phyloP scores from a whole-genome alignment of 345 rosid genomes.

The Lepidium africanum region DNA sequence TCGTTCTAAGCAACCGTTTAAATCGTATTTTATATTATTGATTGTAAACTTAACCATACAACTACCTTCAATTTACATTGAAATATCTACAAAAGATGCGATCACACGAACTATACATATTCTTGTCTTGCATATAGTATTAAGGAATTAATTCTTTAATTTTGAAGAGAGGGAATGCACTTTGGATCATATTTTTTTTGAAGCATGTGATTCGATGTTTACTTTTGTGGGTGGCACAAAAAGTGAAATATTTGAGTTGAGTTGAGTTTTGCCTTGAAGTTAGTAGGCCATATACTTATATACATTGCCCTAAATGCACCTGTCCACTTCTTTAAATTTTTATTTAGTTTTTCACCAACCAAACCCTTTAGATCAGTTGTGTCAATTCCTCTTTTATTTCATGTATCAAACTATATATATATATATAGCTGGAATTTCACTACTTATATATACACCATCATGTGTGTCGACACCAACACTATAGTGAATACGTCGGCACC shows the following conservation, averaged over 20 bases:
- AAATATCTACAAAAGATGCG: background rate
- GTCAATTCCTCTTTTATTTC: background rate
- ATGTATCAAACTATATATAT: background rate
- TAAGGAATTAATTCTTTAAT: background rate
- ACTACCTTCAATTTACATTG: background rate
- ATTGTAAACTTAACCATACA: too few relatives aligned
- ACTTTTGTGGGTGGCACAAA: slow-evolving; percentile 3
- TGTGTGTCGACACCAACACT: slow-evolving; percentile 1
- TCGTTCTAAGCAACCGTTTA: too few relatives aligned
- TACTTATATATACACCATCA: background rate
- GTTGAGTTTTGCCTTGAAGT: slow-evolving; percentile 1
- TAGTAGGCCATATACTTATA: slow-evolving; percentile 9
- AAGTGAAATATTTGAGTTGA: background rate
- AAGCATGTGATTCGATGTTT: slow-evolving; percentile 20
- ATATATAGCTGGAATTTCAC: slow-evolving; percentile 6
- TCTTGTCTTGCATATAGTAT: background rate
- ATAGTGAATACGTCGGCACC: background rate
- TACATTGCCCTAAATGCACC: slow-evolving; percentile 12
- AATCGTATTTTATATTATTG: too few relatives aligned
- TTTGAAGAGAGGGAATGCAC: background rate
- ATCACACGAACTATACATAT: background rate
- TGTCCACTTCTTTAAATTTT: slow-evolving; percentile 18
- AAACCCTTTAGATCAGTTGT: slow-evolving; percentile 2
- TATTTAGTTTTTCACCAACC: slow-evolving; percentile 15
- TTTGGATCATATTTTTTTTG: background rate